Conservation (phyloP, 768 basidiomycete species). For the Lactarius indigo region DNA sequence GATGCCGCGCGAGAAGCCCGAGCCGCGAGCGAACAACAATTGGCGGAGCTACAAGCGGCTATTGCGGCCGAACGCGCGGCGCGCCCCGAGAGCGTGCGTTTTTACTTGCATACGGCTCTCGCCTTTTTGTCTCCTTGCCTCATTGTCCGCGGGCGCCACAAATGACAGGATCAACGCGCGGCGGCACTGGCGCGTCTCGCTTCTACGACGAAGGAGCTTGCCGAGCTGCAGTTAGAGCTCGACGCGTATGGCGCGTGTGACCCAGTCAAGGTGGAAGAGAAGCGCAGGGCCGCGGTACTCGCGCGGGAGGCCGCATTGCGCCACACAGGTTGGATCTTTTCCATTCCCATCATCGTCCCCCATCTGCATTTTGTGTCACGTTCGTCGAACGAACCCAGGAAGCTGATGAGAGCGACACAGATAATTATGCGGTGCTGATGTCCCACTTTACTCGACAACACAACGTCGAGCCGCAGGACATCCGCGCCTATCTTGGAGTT, state of each 20-base stretch:
- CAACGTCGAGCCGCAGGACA: slow-evolving; percentile 54
- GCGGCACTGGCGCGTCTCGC: slow-evolving; percentile 49
- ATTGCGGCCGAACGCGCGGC: slow-evolving; percentile 51
- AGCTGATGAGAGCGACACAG: slow-evolving; percentile 34
- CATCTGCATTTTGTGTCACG: too few species aligned
- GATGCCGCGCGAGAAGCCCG: slow-evolving; percentile 47
- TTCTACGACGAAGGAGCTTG: slow-evolving; percentile 46
- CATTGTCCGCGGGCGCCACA: not conserved
- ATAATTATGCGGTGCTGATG: slow-evolving; percentile 66
- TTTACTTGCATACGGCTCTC: not conserved
- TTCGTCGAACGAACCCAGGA: not conserved
- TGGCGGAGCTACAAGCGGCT: slow-evolving; percentile 44
- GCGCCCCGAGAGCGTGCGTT: slow-evolving; percentile 55
- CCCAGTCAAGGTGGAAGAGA: slow-evolving; percentile 76
- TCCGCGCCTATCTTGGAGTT: slow-evolving; percentile 63
- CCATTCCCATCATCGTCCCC: not conserved
- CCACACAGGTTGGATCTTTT: slow-evolving; percentile 69
- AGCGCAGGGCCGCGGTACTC: slow-evolving; percentile 63
- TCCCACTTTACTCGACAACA: slow-evolving; percentile 64
- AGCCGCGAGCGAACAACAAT: slow-evolving; percentile 41
- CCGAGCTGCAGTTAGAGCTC: slow-evolving; percentile 61
- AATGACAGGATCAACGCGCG: slow-evolving; percentile 52
- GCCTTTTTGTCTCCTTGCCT: not conserved
- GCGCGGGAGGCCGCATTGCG: slow-evolving; percentile 81
- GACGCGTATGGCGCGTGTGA: slow-evolving; percentile 80